Evolutionary conservation across 1,284 basidiomycete species (phyloP), one percentile per base, ranked within the genome.

Genomic region (Mycena sp.): DNA sequence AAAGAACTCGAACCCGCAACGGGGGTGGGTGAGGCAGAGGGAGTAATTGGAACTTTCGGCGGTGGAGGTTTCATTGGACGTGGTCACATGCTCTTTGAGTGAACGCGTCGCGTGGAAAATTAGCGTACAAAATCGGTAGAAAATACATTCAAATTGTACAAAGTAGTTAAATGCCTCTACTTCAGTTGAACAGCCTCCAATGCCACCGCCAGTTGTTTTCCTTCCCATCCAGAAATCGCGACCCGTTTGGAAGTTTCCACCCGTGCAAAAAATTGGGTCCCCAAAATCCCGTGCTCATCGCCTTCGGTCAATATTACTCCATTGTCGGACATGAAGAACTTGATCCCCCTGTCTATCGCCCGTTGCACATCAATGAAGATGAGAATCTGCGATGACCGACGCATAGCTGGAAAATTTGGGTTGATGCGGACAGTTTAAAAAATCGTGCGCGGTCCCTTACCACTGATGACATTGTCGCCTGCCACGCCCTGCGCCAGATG

Each of bases 231-330:
- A 40, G 67, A 58, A 23, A 81, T 52, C n/a, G 69, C 59, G 11
- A 67, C 71, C 6, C 72, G 61, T 21, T 76, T 72, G 1, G 73
- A 66, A 51, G 78, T 74, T 44, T 88, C 85, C 1, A 93, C 91
- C 17, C 82, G 82, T 23, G 78, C 69, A 74, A 95, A 95, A 72
- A 86, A 92, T 19, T 81, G 72, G 0, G 86, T 80, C 0, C 77
- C 70, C 7, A 94, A 71, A 66, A 85, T 79, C 0, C 91, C 91
- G 3, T 75, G 72, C 26, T 79, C 78, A 59, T 91, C 79, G 1
- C 95, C 95, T 58, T 86, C 84, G 0, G 92, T 93, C 6, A 97
- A 83, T 17, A 97, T 84, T 7, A 96, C 95, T 3, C 93, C 93
- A 67, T 96, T 97, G 1, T 85, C 79, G 1, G 94, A 96, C 1